A percentile compares a stretch with the other conserved stretches of the same genome.
phyloP scores from a whole-genome alignment of 2,329 filamentous ascomycete species.

The Emmonsia crescens region DNA sequence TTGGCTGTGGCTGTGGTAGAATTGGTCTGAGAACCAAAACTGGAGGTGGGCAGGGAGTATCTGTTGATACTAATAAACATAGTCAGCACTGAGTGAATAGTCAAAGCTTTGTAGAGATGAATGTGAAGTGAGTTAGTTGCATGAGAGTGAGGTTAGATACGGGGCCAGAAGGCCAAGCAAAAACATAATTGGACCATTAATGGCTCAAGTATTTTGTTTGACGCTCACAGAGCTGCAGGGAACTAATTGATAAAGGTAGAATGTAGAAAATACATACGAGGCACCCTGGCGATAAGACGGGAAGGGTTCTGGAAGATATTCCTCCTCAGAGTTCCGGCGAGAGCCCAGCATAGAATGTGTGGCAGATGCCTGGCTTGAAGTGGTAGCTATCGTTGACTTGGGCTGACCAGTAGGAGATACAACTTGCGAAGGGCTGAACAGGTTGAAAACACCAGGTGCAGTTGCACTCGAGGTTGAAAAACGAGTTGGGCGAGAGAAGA shows the following conservation, averaged over 20 bases:
- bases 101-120: background rate
- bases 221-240: background rate
- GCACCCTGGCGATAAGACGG: conserved; percentile 61
- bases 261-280: conserved; percentile 52
- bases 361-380: conserved; percentile 52
- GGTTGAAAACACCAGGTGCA: conserved; percentile 62
- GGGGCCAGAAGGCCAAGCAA: background rate
- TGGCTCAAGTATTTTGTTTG: too few relatives aligned
- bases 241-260: background rate
- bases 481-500: conserved; percentile 73
- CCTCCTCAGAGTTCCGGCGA: conserved; percentile 80
- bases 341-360: conserved; percentile 80
- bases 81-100: background rate
- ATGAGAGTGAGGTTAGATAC: background rate
- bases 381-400: conserved; percentile 44
- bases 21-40: conserved; percentile 24
- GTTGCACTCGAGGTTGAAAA: conserved; percentile 84
- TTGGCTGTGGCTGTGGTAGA: conserved; percentile 23
- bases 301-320: conserved; percentile 53
- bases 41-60: conserved; percentile 80
- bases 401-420: conserved; percentile 47
- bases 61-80: conserved; percentile 59
- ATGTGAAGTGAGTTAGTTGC: background rate
- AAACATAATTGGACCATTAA: background rate
- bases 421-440: conserved; percentile 64